Percentiles rank a stretch among this genome's conserved stretches.
These are phyloP conservation scores for Colletotrichum lupini DNA, from an alignment of 2,329 filamentous ascomycete genomes.

Conservation along the genomic window DNA sequence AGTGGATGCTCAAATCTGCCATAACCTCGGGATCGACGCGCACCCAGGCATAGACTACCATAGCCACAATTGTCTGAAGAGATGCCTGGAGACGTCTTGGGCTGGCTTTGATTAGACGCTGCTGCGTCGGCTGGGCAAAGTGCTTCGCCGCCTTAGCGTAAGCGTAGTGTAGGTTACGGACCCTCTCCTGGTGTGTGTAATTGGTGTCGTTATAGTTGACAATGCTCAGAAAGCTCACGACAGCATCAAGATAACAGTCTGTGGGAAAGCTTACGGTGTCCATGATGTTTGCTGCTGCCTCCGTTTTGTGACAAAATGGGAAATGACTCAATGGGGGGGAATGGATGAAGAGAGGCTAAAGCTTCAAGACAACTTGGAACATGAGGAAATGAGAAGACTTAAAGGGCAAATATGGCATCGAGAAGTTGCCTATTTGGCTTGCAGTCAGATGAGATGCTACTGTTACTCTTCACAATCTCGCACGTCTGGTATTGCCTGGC, in stretches of 20 bases:
- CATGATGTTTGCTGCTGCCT: not conserved
- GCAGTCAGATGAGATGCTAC: not conserved
- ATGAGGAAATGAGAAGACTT: not conserved
- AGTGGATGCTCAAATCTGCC: conserved; percentile 38
- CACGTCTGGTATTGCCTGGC: not conserved
- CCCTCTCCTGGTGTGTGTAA: conserved; percentile 33
- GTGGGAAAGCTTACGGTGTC: conserved; percentile 17
- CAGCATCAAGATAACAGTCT: conserved; percentile 22
- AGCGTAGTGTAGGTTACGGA: conserved; percentile 31
- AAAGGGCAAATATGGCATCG: not conserved
- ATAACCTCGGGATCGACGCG: conserved; percentile 38
- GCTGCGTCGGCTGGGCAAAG: conserved; percentile 35
- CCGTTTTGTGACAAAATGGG: not conserved
- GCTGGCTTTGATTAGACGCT: conserved; percentile 24
- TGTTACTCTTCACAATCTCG: not conserved
- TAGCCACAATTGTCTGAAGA: conserved; percentile 41
- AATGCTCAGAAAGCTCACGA: conserved; percentile 35
- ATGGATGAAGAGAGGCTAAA: not conserved
- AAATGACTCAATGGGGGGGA: not conserved
- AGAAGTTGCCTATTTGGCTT: not conserved
- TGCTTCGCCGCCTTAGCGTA: conserved; percentile 36
- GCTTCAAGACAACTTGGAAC: not conserved
- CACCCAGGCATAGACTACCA: conserved; percentile 44
- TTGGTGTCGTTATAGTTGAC: conserved; percentile 37
- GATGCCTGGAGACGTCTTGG: conserved; percentile 31